Evolutionary conservation across 2,329 filamentous ascomycete species (phyloP).

Genomic region (Monilinia vaccinii-corymbosi): DNA sequence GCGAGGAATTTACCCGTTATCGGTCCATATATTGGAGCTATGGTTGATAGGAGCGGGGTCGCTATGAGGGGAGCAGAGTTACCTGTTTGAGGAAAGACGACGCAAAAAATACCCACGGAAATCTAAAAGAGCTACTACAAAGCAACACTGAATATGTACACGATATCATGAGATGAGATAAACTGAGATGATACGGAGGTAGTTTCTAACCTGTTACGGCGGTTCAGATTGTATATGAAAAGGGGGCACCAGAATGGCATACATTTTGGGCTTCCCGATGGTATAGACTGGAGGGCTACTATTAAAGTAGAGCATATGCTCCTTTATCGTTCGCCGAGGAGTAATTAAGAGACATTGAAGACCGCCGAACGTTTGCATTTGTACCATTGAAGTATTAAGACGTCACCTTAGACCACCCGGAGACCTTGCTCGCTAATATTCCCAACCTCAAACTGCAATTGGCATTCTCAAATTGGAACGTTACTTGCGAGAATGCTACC

Average conservation of each 20-base stretch:
- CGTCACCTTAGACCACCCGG: background rate
- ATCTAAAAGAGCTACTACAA: background rate
- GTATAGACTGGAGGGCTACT: conserved; percentile 3
- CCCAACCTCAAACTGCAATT: conserved; percentile 5
- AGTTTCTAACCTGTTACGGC: background rate
- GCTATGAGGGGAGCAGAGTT: conserved; percentile 67
- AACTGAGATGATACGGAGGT: background rate
- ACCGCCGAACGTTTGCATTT: background rate
- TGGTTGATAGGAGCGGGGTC: conserved; percentile 61
- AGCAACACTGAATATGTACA: background rate
- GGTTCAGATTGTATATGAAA: conserved; percentile 1
- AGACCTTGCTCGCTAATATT: background rate
- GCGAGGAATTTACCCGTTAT: conserved; percentile 76
- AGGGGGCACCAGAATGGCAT: background rate
- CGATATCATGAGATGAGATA: background rate
- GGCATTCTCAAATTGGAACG: background rate
- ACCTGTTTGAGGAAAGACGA: conserved; percentile 49
- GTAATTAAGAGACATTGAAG: conserved; percentile 3
- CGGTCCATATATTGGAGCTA: conserved; percentile 73
- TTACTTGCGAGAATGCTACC: conserved; percentile 10
- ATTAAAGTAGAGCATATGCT: conserved; percentile 14
- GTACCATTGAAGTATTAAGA: conserved; percentile 1
- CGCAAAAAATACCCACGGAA: background rate
- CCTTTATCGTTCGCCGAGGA: conserved; percentile 7
- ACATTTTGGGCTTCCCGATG: background rate